Conservation (phyloP, 768 basidiomycete genomes). For the Suillus subaureus region DNA sequence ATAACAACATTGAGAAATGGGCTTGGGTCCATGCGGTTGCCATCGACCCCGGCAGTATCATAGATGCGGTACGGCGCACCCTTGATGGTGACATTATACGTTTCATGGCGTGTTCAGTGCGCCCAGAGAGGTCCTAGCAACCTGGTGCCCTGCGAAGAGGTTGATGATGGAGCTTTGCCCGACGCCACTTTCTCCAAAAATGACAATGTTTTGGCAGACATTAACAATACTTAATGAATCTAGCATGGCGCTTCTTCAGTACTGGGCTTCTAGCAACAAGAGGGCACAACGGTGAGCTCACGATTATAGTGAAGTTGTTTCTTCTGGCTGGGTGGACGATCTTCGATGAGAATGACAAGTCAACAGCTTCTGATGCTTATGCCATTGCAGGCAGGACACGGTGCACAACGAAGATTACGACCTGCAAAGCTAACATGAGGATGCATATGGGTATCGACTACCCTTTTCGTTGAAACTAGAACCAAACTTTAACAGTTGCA, state of each 20-base stretch:
- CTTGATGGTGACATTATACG: constrained; percentile 28
- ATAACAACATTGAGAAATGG: constrained; percentile 28
- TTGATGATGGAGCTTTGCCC: constrained; percentile 9
- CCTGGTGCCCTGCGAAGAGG: constrained; percentile 32
- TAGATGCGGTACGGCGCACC: constrained; percentile 20
- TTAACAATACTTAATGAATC: background rate
- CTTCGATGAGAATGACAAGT: background rate
- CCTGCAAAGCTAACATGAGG: background rate
- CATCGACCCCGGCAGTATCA: constrained; percentile 5
- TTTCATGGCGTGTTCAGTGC: constrained; percentile 29
- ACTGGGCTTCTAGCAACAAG: background rate
- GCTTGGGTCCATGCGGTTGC: background rate
- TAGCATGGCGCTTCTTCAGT: background rate
- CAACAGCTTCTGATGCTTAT: background rate
- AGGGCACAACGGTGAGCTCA: background rate
- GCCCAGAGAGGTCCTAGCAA: constrained; percentile 36
- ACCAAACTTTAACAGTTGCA: background rate
- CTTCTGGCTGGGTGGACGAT: background rate
- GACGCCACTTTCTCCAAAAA: constrained; percentile 8
- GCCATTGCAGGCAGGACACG: background rate
- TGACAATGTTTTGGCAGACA: constrained; percentile 17
- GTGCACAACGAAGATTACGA: background rate
- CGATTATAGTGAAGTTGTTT: background rate
- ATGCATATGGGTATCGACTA: background rate
- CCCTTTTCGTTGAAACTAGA: background rate